Conservation (phyloP, 2,329 filamentous ascomycete species). For the Penicillium brevicompactum region DNA sequence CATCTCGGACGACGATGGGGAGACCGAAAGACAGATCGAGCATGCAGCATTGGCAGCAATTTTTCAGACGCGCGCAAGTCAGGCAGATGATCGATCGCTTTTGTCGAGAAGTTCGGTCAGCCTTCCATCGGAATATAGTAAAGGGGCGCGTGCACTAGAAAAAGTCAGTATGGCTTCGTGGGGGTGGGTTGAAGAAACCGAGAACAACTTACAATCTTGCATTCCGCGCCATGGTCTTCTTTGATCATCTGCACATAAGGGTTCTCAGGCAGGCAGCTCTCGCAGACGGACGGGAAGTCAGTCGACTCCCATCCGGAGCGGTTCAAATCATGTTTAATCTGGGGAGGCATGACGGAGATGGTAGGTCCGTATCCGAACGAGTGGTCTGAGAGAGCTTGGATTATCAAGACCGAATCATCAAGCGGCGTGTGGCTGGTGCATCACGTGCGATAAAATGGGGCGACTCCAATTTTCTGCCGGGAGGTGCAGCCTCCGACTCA, state of each 20-base stretch:
- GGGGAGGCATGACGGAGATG: conserved; percentile 63
- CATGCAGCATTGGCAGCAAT: conserved; percentile 99
- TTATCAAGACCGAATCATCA: conserved; percentile 6
- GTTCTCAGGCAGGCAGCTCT: conserved; percentile 93
- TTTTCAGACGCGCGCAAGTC: conserved; percentile 95
- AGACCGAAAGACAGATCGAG: conserved; percentile 94
- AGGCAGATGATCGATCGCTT: conserved; percentile 95
- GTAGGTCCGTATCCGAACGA: background rate
- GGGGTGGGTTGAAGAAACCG: background rate
- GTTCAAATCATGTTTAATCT: conserved; percentile 96
- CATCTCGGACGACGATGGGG: conserved; percentile 92
- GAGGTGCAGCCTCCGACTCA: conserved; percentile 14
- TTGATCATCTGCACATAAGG: conserved; percentile 99
- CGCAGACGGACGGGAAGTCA: conserved; percentile 60
- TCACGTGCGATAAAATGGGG: conserved; percentile 20
- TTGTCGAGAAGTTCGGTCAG: conserved; percentile 85
- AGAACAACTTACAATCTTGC: conserved; percentile 60
- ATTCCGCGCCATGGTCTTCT: conserved; percentile 88
- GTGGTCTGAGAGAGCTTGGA: conserved; percentile 9
- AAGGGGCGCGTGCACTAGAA: conserved; percentile 82
- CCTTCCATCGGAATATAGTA: conserved; percentile 93
- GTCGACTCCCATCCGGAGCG: conserved; percentile 90
- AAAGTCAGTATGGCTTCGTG: conserved; percentile 9
- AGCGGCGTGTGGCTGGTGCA: conserved; percentile 15
- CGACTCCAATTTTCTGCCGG: conserved; percentile 15